Evolutionary conservation across 805 yeast genomes (phyloP).

Genomic region (Ogataea neopini): DNA sequence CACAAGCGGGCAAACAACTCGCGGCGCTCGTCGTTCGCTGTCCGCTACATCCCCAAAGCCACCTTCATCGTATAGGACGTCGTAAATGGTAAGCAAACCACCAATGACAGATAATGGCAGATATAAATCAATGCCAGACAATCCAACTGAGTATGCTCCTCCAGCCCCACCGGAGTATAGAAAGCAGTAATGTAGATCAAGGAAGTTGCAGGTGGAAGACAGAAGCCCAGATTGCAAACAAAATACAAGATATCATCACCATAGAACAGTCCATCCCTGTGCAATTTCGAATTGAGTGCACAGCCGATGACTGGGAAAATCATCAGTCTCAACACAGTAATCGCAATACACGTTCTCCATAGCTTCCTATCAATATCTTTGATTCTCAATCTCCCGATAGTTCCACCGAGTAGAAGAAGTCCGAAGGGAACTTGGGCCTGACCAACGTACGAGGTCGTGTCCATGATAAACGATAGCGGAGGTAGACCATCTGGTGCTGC

Average conservation of each 20-base stretch:
- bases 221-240: slow-evolving; percentile 70
- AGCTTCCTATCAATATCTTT: slow-evolving; percentile 65
- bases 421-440: slow-evolving; percentile 90
- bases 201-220: slow-evolving; percentile 87
- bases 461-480: slow-evolving; percentile 82
- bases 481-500: slow-evolving; percentile 86
- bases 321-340: slow-evolving; percentile 60
- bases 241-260: slow-evolving; percentile 63
- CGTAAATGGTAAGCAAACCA: slow-evolving; percentile 70
- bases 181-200: slow-evolving; percentile 87
- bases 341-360: slow-evolving; percentile 60
- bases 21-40: slow-evolving; percentile 2
- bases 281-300: slow-evolving; percentile 61
- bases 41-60: slow-evolving; percentile 39
- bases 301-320: slow-evolving; percentile 80
- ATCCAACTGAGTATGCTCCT: slow-evolving; percentile 70
- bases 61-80: slow-evolving; percentile 68
- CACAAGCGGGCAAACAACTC: no score
- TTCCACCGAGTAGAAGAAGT: slow-evolving; percentile 78
- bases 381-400: slow-evolving; percentile 73
- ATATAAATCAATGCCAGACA: slow-evolving; percentile 77
- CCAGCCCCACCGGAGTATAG: slow-evolving; percentile 64
- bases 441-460: slow-evolving; percentile 76
- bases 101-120: slow-evolving; percentile 68
- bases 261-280: slow-evolving; percentile 63